Conservation (phyloP, 2,329 filamentous ascomycete genomes). For the Microdochium nivale region DNA sequence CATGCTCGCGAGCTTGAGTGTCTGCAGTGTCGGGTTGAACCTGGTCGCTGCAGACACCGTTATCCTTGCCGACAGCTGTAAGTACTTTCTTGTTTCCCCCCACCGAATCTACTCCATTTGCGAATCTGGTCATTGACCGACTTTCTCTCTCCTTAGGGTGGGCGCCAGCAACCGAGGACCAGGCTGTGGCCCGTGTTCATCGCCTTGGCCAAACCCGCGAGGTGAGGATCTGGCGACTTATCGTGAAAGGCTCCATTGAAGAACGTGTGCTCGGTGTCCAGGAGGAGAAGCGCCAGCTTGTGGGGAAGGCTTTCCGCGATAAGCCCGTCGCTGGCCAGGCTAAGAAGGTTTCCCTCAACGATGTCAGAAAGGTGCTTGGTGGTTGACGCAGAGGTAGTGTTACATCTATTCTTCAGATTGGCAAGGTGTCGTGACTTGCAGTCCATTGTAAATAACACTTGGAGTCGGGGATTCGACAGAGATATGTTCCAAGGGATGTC, state of each 20-base stretch:
- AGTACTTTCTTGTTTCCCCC: conserved; percentile 11
- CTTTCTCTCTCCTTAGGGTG: conserved; percentile 62
- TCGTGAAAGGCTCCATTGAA: conserved; percentile 75
- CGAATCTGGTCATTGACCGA: no score
- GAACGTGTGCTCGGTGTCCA: conserved; percentile 74
- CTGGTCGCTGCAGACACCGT: conserved; percentile 81
- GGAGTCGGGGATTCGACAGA: no score
- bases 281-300: conserved; percentile 67
- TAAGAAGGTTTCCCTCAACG: background rate
- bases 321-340: conserved; percentile 25
- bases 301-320: conserved; percentile 73
- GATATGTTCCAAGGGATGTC: no score
- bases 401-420: background rate
- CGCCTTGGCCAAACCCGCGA: conserved; percentile 72
- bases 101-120: background rate
- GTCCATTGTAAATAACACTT: no score
- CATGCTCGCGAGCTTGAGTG: conserved; percentile 72
- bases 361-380: background rate
- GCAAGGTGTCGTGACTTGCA: no score
- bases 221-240: conserved; percentile 71
- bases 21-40: conserved; percentile 80
- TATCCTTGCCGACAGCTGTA: conserved; percentile 69
- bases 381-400: background rate
- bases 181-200: conserved; percentile 83
- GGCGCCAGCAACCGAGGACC: conserved; percentile 87